Conservation (phyloP, 768 basidiomycete genomes). For the Hydnomerulius pinastri region DNA sequence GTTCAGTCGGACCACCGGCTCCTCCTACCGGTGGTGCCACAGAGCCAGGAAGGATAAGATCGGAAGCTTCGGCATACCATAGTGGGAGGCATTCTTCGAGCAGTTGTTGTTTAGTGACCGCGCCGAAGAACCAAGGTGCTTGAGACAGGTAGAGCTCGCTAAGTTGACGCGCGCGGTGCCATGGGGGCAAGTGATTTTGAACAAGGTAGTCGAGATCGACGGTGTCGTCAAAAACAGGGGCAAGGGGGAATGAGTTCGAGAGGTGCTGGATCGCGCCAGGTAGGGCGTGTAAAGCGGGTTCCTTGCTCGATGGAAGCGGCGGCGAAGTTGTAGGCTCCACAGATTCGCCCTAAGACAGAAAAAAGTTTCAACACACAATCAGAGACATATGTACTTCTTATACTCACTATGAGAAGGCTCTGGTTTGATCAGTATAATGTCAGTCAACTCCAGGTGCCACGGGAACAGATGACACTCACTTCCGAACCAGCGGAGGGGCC, state of each 20-base stretch:
- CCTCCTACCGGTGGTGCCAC: conserved; percentile 21
- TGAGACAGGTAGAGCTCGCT: conserved; percentile 74
- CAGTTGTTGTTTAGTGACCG: conserved; percentile 62
- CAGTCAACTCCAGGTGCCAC: conserved; percentile 3
- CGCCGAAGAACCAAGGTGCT: conserved; percentile 80
- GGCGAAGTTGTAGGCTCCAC: conserved; percentile 2
- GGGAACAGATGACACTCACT: conserved; percentile 42
- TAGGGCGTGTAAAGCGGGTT: conserved; percentile 16
- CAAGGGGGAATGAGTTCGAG: conserved; percentile 51
- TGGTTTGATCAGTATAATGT: conserved; percentile 21
- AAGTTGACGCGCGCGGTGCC: conserved; percentile 57
- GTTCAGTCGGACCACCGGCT: conserved; percentile 7
- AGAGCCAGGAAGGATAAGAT: conserved; percentile 25
- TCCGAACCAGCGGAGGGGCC: conserved; percentile 74
- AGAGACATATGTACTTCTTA: not conserved
- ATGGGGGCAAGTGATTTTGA: conserved; percentile 55
- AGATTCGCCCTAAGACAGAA: conserved; percentile 26
- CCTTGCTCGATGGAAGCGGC: not conserved
- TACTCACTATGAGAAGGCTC: conserved; percentile 59
- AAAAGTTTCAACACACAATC: not conserved
- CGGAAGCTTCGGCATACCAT: conserved; percentile 58
- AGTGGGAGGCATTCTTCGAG: conserved; percentile 65
- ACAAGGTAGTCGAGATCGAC: conserved; percentile 50
- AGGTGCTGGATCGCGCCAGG: conserved; percentile 26
- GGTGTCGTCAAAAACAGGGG: conserved; percentile 35